Conservation (phyloP, 2,329 filamentous ascomycete species). For the Calonectria pauciramosa region DNA sequence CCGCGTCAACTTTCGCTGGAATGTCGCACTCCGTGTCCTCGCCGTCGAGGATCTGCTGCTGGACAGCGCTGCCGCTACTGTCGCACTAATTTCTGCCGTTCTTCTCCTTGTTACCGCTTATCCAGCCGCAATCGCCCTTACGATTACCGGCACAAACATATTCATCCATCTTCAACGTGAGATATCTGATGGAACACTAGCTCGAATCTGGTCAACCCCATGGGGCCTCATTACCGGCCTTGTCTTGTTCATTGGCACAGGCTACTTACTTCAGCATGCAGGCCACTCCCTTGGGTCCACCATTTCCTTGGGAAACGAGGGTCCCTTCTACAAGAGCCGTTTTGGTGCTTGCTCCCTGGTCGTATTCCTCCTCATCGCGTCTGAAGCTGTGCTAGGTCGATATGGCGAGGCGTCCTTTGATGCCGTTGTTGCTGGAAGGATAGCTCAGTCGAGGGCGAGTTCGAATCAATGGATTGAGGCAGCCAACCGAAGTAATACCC, state of each 20-base stretch:
- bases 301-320: not conserved
- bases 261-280: not conserved
- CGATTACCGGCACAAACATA: not conserved
- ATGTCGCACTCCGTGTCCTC: not conserved
- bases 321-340: not conserved
- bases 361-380: not conserved
- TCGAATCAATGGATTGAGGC: not conserved
- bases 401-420: not conserved
- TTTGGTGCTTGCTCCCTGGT: not conserved
- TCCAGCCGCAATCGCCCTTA: not conserved
- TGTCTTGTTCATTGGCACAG: not conserved
- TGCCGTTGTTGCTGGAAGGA: not conserved
- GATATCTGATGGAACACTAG: not conserved
- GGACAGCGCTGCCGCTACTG: not conserved
- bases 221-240: not conserved
- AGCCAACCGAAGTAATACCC: not conserved
- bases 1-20: not conserved
- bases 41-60: not conserved
- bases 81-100: not conserved
- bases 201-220: not conserved
- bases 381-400: not conserved
- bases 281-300: not conserved
- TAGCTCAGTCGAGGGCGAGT: not conserved
- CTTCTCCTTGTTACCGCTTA: not conserved
- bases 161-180: not conserved